Evolutionary conservation across 345 rosid species (phyloP), one percentile per base, ranked within the genome.

Genomic region (Geranium rotundifolium): DNA sequence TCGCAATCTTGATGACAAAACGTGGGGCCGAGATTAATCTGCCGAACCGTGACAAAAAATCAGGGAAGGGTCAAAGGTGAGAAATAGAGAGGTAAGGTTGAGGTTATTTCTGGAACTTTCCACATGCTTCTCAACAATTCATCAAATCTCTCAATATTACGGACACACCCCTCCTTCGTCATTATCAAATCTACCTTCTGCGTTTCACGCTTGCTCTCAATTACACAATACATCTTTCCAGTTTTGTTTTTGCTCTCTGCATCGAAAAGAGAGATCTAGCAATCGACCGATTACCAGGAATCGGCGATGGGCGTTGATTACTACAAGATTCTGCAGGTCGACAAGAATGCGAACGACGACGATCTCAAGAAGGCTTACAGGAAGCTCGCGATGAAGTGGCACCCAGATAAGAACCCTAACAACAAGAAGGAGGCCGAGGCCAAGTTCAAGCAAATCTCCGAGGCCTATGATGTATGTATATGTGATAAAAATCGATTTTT

Each of bases 321-420:
- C 56, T 76, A 76, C 34, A 77, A 76, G 20, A 63, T 76, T 20
- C 14, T 73, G 17, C 77, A 77, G 0, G 77, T 76, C 1, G 56
- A 77, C 0, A 72, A 73, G 69, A 73, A 57, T 29, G 77, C 77
- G 18, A 46, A 74, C 0, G 77, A 58, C 20, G 80, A 76, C 6
- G 75, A 76, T 61, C 62, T 76, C 55, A 76, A 73, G 70, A 76
- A 73, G 59, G 80, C 80, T 5, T 73, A 73, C 55, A 63, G 58
- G 63, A 76, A 66, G 59, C 77, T 77, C n/a, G 80, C 80, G 37
- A 73, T 76, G 46, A 76, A 76, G 64, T 69, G 73, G 18, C 80
- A 76, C 55, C 80, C 80, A 49, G 80, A 76, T 30, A 76, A 76
- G 63, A 77, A 77, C 2, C 77, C 77, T 20, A 77, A 76, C 57